These are phyloP conservation scores for Incumbomyces delicatus DNA, from an alignment of 2,329 filamentous ascomycete species.

Conservation along the genomic window DNA sequence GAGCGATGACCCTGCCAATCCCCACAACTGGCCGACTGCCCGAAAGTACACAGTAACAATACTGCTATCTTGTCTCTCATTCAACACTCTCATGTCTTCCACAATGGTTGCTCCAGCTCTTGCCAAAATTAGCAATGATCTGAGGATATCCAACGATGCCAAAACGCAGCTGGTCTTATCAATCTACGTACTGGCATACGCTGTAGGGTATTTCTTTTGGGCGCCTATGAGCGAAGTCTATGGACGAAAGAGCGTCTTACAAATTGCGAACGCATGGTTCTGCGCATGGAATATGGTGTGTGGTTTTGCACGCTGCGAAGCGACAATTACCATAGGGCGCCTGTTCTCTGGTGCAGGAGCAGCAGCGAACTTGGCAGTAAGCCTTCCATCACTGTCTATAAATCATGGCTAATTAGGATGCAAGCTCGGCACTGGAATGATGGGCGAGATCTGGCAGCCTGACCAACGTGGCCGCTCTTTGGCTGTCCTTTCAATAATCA, in stretches of 20 bases:
- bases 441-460: slow-evolving; percentile 44
- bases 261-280: slow-evolving; percentile 40
- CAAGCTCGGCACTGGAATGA: slow-evolving; percentile 28
- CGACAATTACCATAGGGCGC: slow-evolving; percentile 40
- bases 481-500: slow-evolving; percentile 48
- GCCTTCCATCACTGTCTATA: too few species aligned
- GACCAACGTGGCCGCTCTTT: slow-evolving; percentile 51
- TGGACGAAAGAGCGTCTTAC: slow-evolving; percentile 38
- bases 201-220: slow-evolving; percentile 34
- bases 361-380: slow-evolving; percentile 33
- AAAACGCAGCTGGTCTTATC: slow-evolving; percentile 21
- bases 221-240: slow-evolving; percentile 41
- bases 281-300: slow-evolving; percentile 45
- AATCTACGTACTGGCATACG: slow-evolving; percentile 38
- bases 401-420: too few species aligned
- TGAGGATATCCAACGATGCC: slow-evolving; percentile 21
- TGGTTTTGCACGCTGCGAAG: slow-evolving; percentile 39
- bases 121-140: slow-evolving; percentile 36
- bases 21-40: slow-evolving; percentile 37
- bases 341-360: slow-evolving; percentile 44
- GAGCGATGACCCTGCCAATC: slow-evolving; percentile 25
- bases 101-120: slow-evolving; percentile 43
- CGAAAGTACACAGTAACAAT: slow-evolving; percentile 45
- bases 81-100: slow-evolving; percentile 49
- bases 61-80: slow-evolving; percentile 41